Conservation (phyloP, 139 green algal genomes). For the Picochlorum sp. region DNA sequence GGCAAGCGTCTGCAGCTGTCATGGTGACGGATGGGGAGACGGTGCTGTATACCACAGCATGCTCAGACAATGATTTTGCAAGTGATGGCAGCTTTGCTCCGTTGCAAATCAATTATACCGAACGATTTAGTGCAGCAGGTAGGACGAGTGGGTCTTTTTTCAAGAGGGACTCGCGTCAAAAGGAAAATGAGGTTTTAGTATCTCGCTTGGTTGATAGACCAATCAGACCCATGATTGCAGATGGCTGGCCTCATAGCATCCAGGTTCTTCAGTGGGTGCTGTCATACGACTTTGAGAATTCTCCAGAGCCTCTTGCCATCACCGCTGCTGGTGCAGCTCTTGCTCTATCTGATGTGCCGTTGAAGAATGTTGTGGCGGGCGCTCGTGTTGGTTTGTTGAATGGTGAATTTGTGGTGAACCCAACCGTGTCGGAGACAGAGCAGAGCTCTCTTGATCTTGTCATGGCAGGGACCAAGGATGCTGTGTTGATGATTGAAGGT, state of each 20-base stretch:
- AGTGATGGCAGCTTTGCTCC: conserved; percentile 79
- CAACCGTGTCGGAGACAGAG: conserved; percentile 55
- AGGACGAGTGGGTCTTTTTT: conserved; percentile 74
- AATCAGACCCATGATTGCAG: conserved; percentile 83
- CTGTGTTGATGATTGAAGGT: conserved; percentile 97
- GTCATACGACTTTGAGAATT: conserved; percentile 74
- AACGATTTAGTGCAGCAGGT: conserved; percentile 88
- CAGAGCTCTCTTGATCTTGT: conserved; percentile 70
- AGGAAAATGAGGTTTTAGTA: conserved; percentile 79
- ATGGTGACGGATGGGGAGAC: conserved; percentile 83
- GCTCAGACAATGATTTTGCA: conserved; percentile 37
- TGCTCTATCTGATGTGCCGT: conserved; percentile 76
- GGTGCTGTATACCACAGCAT: conserved; percentile 87
- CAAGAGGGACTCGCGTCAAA: conserved; percentile 82
- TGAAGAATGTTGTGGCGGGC: conserved; percentile 67
- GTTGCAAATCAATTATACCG: conserved; percentile 87
- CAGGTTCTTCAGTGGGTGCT: conserved; percentile 80
- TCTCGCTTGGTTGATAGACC: conserved; percentile 87
- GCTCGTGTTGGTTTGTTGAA: conserved; percentile 75
- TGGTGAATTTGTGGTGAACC: conserved; percentile 75
- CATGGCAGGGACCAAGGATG: conserved; percentile 81
- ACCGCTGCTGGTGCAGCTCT: conserved; percentile 78
- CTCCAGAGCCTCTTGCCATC: conserved; percentile 87
- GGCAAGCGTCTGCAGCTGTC: conserved; percentile 85
- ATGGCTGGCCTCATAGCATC: conserved; percentile 82